These are phyloP conservation scores for Tricholomella constricta DNA, from an alignment of 768 basidiomycete genomes.

Conservation along the genomic window DNA sequence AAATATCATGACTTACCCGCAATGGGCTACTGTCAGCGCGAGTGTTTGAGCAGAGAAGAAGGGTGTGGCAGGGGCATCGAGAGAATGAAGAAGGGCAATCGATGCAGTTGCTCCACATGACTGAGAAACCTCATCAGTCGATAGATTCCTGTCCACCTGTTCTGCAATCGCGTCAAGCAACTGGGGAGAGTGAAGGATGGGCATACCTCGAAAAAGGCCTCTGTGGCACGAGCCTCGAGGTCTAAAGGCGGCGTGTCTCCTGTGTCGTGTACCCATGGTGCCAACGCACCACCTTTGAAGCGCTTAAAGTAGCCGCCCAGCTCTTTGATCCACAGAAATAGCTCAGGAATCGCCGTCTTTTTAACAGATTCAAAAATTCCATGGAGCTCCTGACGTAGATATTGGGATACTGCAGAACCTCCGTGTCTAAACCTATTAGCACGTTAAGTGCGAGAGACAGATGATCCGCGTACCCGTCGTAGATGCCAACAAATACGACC, in stretches of 20 bases:
- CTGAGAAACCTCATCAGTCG: conserved; percentile 67
- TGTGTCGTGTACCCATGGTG: conserved; percentile 58
- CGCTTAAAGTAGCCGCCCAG: conserved; percentile 91
- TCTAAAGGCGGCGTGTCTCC: conserved; percentile 50
- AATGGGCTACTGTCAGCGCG: conserved; percentile 88
- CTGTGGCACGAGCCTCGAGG: conserved; percentile 82
- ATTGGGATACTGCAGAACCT: conserved; percentile 87
- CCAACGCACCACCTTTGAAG: conserved; percentile 78
- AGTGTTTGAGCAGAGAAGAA: conserved; percentile 81
- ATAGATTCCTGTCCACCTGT: conserved; percentile 76
- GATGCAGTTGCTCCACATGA: conserved; percentile 90
- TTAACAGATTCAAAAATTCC: conserved; percentile 79
- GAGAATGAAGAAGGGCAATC: conserved; percentile 85
- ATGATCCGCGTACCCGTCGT: conserved; percentile 72
- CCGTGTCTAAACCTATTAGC: conserved; percentile 65
- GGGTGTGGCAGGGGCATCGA: conserved; percentile 77
- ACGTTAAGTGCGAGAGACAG: neutral
- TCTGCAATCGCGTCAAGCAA: conserved; percentile 7
- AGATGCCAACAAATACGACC: conserved; percentile 85
- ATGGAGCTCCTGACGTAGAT: conserved; percentile 83
- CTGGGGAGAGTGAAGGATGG: conserved; percentile 1
- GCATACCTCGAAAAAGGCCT: conserved; percentile 84
- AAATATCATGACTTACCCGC: conserved; percentile 60
- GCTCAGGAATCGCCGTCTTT: conserved; percentile 70
- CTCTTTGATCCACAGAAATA: conserved; percentile 76